These are phyloP conservation scores for Saccharata proteae DNA, from an alignment of 2,329 filamentous ascomycete genomes.

Conservation along the genomic window DNA sequence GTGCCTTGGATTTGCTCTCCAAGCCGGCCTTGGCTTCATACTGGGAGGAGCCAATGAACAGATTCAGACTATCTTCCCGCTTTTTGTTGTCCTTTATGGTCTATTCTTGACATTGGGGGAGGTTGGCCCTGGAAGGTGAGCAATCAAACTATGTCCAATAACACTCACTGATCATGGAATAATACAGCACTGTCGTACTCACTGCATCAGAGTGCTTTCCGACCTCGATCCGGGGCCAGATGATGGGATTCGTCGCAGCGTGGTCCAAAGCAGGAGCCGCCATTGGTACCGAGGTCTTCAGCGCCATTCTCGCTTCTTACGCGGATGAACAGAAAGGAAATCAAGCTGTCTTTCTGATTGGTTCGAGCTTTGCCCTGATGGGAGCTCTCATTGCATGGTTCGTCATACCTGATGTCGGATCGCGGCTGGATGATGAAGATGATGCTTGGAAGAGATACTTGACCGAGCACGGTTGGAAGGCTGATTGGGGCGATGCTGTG, in stretches of 20 bases:
- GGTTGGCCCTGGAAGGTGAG: constrained; percentile 15
- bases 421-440: constrained; percentile 18
- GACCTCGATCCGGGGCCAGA: constrained; percentile 17
- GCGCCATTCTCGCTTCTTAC: constrained; percentile 16
- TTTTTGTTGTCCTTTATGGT: constrained; percentile 19
- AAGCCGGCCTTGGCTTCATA: constrained; percentile 16
- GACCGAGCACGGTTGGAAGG: constrained; percentile 13
- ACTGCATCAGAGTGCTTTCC: constrained; percentile 17
- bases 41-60: constrained; percentile 15
- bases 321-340: constrained; percentile 15
- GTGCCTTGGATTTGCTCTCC: constrained; percentile 15
- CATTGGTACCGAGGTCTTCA: constrained; percentile 17
- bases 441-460: constrained; percentile 17
- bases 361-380: constrained; percentile 16
- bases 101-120: constrained; percentile 18
- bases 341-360: constrained; percentile 16
- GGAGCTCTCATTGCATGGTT: constrained; percentile 17
- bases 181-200: constrained; percentile 12
- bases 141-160: not conserved
- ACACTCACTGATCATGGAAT: too few relatives aligned
- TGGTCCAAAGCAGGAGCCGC: constrained; percentile 17
- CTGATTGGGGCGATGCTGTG: constrained; percentile 15
- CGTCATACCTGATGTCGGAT: constrained; percentile 17
- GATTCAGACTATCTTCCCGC: constrained; percentile 19
- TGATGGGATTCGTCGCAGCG: constrained; percentile 16